Evolutionary conservation across 257 asterid species (phyloP).

Genomic region (Linderniella brevidens): DNA sequence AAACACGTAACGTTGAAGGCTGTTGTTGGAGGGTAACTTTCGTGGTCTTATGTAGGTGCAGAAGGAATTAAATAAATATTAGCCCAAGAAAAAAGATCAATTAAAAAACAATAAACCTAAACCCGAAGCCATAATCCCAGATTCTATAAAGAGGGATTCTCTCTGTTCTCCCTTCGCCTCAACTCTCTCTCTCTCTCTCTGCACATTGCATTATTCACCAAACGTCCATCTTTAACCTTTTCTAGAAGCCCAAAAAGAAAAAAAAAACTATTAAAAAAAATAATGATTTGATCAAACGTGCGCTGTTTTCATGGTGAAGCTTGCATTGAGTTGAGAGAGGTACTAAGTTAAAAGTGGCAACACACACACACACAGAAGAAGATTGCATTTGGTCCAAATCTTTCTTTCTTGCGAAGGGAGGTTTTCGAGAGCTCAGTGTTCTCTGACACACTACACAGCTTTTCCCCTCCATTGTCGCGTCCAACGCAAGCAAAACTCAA

Average conservation of each 20-base stretch:
- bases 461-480: constrained; percentile 34
- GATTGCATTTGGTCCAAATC: constrained; percentile 1
- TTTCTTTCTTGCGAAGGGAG: constrained; percentile 9
- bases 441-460: constrained; percentile 50
- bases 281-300: no score
- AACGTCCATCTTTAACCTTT: constrained; percentile 6
- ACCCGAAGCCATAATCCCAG: constrained; percentile 19
- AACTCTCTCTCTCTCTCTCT: constrained; percentile 14
- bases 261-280: no score
- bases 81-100: no score
- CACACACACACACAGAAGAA: constrained; percentile 4
- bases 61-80: not conserved
- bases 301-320: no score
- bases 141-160: constrained; percentile 38
- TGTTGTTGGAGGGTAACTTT: constrained; percentile 10
- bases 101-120: constrained; percentile 9
- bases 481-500: constrained; percentile 29
- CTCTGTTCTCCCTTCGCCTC: constrained; percentile 7
- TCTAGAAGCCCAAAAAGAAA: constrained; percentile 7
- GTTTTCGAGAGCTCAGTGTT: constrained; percentile 26
- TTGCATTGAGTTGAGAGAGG: not conserved
- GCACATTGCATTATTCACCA: constrained; percentile 16
- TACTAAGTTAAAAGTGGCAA: not conserved
- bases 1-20: no score
- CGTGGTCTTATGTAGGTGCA: constrained; percentile 7